Evolutionary conservation across 2,329 filamentous ascomycete species (phyloP).

Genomic region (Diaporthe citrichinensis): DNA sequence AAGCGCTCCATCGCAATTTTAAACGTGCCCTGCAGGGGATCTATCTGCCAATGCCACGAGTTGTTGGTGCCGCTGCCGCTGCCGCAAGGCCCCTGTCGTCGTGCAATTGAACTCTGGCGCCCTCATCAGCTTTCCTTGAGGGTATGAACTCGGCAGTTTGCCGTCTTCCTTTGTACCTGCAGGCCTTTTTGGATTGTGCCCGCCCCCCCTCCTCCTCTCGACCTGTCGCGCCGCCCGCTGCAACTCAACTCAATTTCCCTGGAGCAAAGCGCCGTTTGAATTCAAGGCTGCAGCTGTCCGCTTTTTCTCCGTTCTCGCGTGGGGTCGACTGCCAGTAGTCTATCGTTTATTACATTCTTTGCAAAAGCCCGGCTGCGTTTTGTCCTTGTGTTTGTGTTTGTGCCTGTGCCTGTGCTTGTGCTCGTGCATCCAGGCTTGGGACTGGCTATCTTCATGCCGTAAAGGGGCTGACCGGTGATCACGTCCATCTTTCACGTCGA

Average conservation of each 20-base stretch:
- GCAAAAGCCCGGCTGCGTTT: conserved; percentile 12
- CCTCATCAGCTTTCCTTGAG: not conserved
- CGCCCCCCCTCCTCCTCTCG: not conserved
- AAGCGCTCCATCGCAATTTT: conserved; percentile 41
- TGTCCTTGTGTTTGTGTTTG: not conserved
- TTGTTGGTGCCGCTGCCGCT: conserved; percentile 32
- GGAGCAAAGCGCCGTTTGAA: conserved; percentile 4
- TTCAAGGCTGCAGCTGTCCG: conserved; percentile 16
- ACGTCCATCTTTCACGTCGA: conserved; percentile 18
- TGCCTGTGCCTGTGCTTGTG: conserved; percentile 14
- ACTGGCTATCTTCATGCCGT: conserved; percentile 30
- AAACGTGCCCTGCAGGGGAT: conserved; percentile 32
- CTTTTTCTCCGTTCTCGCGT: conserved; percentile 14
- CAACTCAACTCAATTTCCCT: conserved; percentile 25
- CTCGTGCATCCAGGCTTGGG: conserved; percentile 26
- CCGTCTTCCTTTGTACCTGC: conserved; percentile 23
- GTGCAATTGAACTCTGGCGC: not conserved
- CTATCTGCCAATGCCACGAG: conserved; percentile 13
- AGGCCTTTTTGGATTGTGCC: not conserved
- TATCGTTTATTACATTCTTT: conserved; percentile 14
- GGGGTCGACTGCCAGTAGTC: conserved; percentile 22
- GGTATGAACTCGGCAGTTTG: conserved; percentile 6
- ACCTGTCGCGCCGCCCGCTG: not conserved
- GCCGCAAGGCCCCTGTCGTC: conserved; percentile 17
- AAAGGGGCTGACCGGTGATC: conserved; percentile 29